A percentile compares a stretch with the other conserved stretches of the same genome.
These are phyloP conservation scores for Candida jianshihensis DNA, from an alignment of 805 yeast species.

Conservation along the genomic window DNA sequence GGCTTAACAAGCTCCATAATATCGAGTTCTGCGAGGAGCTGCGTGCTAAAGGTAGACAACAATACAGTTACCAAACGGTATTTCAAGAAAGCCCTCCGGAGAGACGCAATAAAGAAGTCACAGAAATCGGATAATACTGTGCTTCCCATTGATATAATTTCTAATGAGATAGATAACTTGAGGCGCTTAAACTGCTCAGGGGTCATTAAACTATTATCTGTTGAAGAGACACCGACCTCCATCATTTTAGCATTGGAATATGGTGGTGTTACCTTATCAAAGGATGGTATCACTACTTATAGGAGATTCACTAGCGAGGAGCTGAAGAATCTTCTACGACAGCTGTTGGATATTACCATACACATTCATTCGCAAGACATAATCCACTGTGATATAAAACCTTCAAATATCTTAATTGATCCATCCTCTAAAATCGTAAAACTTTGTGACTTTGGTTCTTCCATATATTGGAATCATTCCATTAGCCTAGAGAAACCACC, in stretches of 20 bases:
- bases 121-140: background rate
- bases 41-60: background rate
- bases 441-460: conserved; percentile 62
- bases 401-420: conserved; percentile 53
- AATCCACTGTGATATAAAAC: conserved; percentile 59
- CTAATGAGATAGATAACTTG: conserved; percentile 2
- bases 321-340: too few relatives aligned
- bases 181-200: background rate
- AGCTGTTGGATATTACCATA: too few relatives aligned
- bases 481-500: too few relatives aligned
- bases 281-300: conserved; percentile 46
- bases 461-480: conserved; percentile 32
- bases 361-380: conserved; percentile 51
- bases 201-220: conserved; percentile 1
- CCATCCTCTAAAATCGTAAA: conserved; percentile 51
- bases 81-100: conserved; percentile 5
- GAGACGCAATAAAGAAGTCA: conserved; percentile 3
- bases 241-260: conserved; percentile 4
- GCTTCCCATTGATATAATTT: conserved; percentile 25
- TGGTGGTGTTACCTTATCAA: conserved; percentile 3
- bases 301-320: conserved; percentile 50
- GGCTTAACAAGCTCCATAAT: too few relatives aligned
- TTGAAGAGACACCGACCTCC: background rate
- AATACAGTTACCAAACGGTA: conserved; percentile 1
- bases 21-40: background rate